phyloP scores from a whole-genome alignment of 148 eudicot species.

The Rhododendron mucronatum region DNA sequence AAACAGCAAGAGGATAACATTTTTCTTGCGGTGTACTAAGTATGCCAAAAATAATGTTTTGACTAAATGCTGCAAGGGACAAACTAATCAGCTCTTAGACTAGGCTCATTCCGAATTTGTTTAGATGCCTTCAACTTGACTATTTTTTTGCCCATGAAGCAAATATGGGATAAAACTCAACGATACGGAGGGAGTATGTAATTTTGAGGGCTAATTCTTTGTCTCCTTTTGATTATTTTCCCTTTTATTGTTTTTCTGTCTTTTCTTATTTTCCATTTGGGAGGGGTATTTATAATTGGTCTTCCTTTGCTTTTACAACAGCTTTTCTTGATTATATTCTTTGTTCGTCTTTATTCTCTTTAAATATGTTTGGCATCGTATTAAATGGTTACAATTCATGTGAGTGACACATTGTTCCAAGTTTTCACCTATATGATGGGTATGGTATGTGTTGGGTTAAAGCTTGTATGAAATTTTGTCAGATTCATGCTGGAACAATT shows the following conservation, averaged over 20 bases:
- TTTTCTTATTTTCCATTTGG: background rate
- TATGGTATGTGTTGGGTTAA: background rate
- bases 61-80: background rate
- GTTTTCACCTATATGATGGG: background rate
- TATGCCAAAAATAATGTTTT: background rate
- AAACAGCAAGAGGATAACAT: background rate
- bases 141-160: background rate
- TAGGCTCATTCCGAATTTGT: background rate
- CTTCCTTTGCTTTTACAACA: background rate
- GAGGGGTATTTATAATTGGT: background rate
- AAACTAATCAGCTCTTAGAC: background rate
- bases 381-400: background rate
- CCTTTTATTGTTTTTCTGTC: background rate
- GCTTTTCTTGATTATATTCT: background rate
- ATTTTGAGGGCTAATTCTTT: background rate
- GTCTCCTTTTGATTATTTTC: background rate
- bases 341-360: background rate
- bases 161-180: background rate
- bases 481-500: background rate
- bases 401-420: background rate
- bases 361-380: background rate
- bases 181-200: background rate
- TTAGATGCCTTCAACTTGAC: background rate
- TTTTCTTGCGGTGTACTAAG: background rate
- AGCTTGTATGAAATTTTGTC: background rate